These are phyloP conservation scores for Rhamnella rubrinervis DNA, from an alignment of 331 rosid genomes.

Conservation along the genomic window DNA sequence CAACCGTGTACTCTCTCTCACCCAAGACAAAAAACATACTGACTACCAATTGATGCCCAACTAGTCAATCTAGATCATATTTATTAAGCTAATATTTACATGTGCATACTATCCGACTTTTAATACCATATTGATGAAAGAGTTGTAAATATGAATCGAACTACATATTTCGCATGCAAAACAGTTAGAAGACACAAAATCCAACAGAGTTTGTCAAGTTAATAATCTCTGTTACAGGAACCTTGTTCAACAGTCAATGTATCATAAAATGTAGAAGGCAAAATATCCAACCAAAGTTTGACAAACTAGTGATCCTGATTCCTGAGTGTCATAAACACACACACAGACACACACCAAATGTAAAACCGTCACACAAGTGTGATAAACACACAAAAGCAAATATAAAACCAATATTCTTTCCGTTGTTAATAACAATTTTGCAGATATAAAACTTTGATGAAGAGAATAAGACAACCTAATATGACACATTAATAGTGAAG, in stretches of 20 bases:
- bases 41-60: no score
- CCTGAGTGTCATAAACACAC: not conserved
- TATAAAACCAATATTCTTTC: not conserved
- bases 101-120: not conserved
- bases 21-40: no score
- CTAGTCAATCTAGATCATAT: no score
- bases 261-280: not conserved
- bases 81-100: no score
- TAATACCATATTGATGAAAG: not conserved
- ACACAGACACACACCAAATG: not conserved
- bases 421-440: not conserved
- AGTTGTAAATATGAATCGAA: not conserved
- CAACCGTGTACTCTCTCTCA: no score
- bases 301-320: not conserved
- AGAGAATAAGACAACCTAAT: no score
- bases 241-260: no score
- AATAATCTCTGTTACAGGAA: no score
- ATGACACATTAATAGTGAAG: no score
- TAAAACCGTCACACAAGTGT: not conserved
- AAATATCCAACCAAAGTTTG: not conserved
- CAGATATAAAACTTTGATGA: not conserved
- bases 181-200: not conserved
- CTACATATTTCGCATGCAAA: not conserved
- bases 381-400: not conserved
- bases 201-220: not conserved